These are phyloP conservation scores for Canariomyces notabilis DNA, from an alignment of 2,329 filamentous ascomycete genomes.

Conservation along the genomic window DNA sequence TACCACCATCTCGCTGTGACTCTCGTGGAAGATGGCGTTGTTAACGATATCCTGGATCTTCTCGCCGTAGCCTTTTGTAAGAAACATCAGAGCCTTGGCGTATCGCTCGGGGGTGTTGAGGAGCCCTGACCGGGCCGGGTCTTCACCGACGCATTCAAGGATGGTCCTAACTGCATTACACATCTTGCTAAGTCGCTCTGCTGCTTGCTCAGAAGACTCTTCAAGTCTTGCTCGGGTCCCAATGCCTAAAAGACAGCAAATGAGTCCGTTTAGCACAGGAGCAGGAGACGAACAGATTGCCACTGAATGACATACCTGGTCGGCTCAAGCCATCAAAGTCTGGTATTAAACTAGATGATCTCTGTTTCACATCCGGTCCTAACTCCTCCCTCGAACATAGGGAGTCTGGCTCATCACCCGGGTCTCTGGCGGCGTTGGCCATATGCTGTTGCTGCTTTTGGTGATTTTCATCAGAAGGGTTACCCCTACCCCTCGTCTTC, in stretches of 20 bases:
- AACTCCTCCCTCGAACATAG: background rate
- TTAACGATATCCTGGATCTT: slow-evolving; percentile 89
- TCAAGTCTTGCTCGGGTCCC: slow-evolving; percentile 1
- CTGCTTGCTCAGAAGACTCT: slow-evolving; percentile 24
- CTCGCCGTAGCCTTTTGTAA: slow-evolving; percentile 94
- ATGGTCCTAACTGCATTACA: slow-evolving; percentile 58
- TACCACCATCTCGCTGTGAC: slow-evolving; percentile 94
- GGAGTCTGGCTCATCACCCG: background rate
- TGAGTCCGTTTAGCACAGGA: background rate
- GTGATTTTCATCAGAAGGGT: background rate
- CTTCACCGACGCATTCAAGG: slow-evolving; percentile 63
- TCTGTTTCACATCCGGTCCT: background rate
- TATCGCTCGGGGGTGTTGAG: slow-evolving; percentile 73
- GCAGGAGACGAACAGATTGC: too few relatives aligned
- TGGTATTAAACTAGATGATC: background rate
- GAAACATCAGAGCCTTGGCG: slow-evolving; percentile 89
- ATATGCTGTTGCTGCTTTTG: background rate
- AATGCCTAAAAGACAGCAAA: background rate
- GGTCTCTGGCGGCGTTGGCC: background rate
- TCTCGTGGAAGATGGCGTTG: slow-evolving; percentile 88
- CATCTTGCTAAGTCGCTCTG: slow-evolving; percentile 52
- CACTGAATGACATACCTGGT: background rate
- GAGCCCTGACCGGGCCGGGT: slow-evolving; percentile 59
- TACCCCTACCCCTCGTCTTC: background rate
- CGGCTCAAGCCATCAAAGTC: slow-evolving; percentile 2